Conservation (phyloP, 768 basidiomycete genomes). For the Boletellus emodensis region DNA sequence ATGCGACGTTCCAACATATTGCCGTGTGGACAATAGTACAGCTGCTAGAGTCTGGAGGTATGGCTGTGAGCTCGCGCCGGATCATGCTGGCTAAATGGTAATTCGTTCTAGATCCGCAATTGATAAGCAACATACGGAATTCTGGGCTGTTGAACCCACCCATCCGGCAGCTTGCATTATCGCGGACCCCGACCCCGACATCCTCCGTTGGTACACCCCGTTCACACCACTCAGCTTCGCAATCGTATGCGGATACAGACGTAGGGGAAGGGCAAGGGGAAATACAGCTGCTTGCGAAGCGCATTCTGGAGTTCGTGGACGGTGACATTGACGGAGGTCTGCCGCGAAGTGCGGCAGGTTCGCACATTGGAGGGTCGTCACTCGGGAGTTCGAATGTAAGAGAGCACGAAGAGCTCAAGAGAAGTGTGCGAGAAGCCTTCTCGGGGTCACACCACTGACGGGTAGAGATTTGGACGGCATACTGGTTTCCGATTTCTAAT, state of each 20-base stretch:
- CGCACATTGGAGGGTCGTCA: conserved; percentile 68
- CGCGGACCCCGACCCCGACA: conserved; percentile 62
- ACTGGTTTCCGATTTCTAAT: background rate
- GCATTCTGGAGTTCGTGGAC: conserved; percentile 86
- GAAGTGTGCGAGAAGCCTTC: conserved; percentile 81
- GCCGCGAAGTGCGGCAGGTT: conserved; percentile 58
- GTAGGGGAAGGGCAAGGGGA: conserved; percentile 87
- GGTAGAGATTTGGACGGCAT: background rate
- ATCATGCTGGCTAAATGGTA: background rate
- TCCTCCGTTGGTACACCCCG: conserved; percentile 74
- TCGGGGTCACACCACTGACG: conserved; percentile 49
- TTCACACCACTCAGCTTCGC: conserved; percentile 62
- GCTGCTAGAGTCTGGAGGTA: conserved; percentile 91
- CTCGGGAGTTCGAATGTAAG: conserved; percentile 53
- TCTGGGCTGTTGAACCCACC: conserved; percentile 80
- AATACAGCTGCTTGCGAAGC: conserved; percentile 78
- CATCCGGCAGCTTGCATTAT: conserved; percentile 77
- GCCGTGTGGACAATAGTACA: conserved; percentile 99
- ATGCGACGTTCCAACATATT: conserved; percentile 98
- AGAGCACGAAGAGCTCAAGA: conserved; percentile 77
- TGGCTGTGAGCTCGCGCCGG: conserved; percentile 7
- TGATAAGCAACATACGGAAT: conserved; percentile 85
- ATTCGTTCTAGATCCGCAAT: conserved; percentile 62
- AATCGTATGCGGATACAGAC: conserved; percentile 79
- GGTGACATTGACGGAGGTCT: conserved; percentile 59